phyloP scores from a whole-genome alignment of 305 asterid species.

The Fraxinus xanthoxyloides region DNA sequence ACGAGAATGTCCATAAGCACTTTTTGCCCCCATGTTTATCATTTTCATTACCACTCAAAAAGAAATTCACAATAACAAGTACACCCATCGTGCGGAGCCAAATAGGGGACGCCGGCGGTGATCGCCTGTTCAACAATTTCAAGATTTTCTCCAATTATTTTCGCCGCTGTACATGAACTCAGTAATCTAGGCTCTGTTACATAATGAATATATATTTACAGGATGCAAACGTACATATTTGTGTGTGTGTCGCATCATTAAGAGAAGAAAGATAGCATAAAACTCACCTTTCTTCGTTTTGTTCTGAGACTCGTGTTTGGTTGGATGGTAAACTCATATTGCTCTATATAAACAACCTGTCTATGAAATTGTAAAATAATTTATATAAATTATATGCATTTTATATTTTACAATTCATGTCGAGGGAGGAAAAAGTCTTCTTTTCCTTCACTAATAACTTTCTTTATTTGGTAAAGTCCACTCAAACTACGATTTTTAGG shows the following conservation, averaged over 20 bases:
- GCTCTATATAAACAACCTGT: slow-evolving; percentile 4
- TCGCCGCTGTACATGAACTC: no score
- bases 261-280: slow-evolving; percentile 10
- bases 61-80: no score
- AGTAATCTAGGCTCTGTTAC: no score
- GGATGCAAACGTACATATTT: not conserved
- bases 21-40: no score
- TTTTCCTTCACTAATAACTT: not conserved
- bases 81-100: no score
- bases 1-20: not conserved
- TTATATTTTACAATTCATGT: not conserved
- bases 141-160: no score
- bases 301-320: not conserved
- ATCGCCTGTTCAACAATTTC: no score
- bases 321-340: not conserved
- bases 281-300: slow-evolving; percentile 27
- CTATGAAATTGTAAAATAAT: not conserved
- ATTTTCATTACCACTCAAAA: no score
- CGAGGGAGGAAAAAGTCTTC: not conserved
- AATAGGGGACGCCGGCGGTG: no score
- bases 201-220: no score
- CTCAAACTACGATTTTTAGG: not conserved
- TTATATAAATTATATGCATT: not conserved
- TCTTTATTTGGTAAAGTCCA: slow-evolving; percentile 1
- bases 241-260: not conserved